Evolutionary conservation across 2,329 filamentous ascomycete species (phyloP).

Genomic region (Tolypocladium tundrense): DNA sequence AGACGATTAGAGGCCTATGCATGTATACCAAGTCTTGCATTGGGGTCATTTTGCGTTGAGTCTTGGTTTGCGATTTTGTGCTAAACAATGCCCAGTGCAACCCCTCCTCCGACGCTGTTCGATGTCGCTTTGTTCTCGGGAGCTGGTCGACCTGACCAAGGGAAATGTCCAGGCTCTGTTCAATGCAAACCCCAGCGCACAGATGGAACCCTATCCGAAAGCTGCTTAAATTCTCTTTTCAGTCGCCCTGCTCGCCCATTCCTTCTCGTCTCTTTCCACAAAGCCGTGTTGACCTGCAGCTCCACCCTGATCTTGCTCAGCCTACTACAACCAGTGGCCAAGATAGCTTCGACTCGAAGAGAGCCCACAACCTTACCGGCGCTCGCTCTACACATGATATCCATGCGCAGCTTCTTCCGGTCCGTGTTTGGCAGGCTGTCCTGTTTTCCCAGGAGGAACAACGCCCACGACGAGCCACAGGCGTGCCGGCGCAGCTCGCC

Average conservation of each 20-base stretch:
- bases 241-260: not conserved
- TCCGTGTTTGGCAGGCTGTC: not conserved
- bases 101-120: not conserved
- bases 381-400: not conserved
- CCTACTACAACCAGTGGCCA: not conserved
- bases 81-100: not conserved
- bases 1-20: constrained; percentile 8
- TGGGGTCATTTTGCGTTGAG: constrained; percentile 4
- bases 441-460: not conserved
- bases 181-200: not conserved
- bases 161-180: not conserved
- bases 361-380: not conserved
- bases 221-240: not conserved
- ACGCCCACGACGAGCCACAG: not conserved
- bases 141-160: not conserved
- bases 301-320: not conserved
- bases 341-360: not conserved
- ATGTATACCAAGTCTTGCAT: constrained; percentile 1
- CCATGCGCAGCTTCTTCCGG: not conserved
- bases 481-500: not conserved
- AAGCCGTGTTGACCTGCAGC: not conserved
- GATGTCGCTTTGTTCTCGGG: not conserved
- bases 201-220: not conserved
- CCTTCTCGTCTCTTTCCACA: not conserved
- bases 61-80: not conserved